Percentiles rank a stretch among this genome's conserved stretches.
phyloP scores from a whole-genome alignment of 2,329 filamentous ascomycete genomes.

The Fusarium tanahbumbuense region DNA sequence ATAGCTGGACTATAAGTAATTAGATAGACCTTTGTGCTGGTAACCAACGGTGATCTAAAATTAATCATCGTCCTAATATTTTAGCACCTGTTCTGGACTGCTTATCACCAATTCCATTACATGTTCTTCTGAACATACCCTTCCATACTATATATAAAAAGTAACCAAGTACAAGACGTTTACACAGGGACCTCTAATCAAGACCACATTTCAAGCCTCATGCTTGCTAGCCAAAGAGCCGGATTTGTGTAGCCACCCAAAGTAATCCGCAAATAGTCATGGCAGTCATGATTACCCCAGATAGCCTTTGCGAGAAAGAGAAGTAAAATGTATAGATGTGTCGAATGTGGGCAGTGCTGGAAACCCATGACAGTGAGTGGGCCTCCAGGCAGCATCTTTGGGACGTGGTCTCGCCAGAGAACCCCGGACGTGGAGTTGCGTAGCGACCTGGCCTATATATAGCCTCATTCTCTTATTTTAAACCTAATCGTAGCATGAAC shows the following conservation, averaged over 20 bases:
- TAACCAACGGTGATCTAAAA: too few relatives aligned
- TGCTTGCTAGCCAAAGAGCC: conserved; percentile 35
- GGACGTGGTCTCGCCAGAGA: background rate
- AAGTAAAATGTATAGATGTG: background rate
- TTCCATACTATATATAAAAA: too few relatives aligned
- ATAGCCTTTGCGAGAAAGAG: background rate
- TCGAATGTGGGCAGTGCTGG: background rate
- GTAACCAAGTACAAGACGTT: too few relatives aligned
- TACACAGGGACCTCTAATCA: too few relatives aligned
- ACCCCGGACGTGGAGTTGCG: rapidly evolving
- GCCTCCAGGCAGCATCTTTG: background rate
- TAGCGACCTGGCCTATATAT: background rate
- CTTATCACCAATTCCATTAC: too few relatives aligned
- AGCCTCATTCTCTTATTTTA: background rate
- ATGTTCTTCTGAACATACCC: background rate
- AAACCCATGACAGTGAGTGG: background rate
- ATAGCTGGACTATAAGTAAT: background rate
- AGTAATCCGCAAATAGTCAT: conserved; percentile 25
- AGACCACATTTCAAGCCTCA: conserved; percentile 14
- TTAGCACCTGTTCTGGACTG: too few relatives aligned
- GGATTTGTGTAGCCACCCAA: conserved; percentile 19
- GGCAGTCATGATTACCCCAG: too few relatives aligned
- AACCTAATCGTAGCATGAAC: rapidly evolving
- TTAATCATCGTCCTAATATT: too few relatives aligned
- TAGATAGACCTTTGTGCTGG: background rate